Evolutionary conservation across 768 basidiomycete genomes (phyloP), one percentile per base, ranked within the genome.

Genomic region (Tylopilus balloui): DNA sequence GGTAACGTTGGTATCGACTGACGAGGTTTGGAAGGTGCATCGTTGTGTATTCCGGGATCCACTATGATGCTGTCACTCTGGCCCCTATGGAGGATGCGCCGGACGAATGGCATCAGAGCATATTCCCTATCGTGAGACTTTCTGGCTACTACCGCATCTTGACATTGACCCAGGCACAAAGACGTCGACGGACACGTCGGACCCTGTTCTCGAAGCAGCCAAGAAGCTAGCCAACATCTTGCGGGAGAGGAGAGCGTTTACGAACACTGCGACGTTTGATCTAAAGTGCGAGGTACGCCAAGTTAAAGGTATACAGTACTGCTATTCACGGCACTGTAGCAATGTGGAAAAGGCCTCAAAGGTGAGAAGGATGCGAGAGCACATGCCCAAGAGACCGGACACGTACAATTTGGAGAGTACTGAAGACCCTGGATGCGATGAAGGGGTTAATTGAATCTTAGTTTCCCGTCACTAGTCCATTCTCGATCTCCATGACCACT

Each of bases 41-140:
- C 13, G 62, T 97, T n/a, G 75, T 97, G 4, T 98, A 98, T 70
- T 92, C 89, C 0, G 95, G 95, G 3, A 96, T 97, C 39, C 94
- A 98, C 66, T 99, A 99, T 67, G 95, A 99, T 66, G 90, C 90
- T 9, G 81, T 86, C 6, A 84, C 88, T 0, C 71, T 94, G 34
- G 82, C 94, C 14, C 96, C 92, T 0, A 75, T 80, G 67, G 71
- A 73, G 9, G 82, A 83, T 39, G 89, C 87, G 3, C 88, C 90
- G 0, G 62, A 72, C 23, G 92, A 89, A 50, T 99, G 94, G 79
- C 94, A 97, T 68, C 87, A 92, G 60, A 92, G 88, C 3, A 63
- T 88, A 41, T 91, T 92, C 61, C 84, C 83, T 8, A 72, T 83
- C 10, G 80, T 77, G 51, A 60, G 78, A 50, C 20, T 40, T 39